Evolutionary conservation across 116 monocot genomes (phyloP).

Genomic region (Cymodocea nodosa): DNA sequence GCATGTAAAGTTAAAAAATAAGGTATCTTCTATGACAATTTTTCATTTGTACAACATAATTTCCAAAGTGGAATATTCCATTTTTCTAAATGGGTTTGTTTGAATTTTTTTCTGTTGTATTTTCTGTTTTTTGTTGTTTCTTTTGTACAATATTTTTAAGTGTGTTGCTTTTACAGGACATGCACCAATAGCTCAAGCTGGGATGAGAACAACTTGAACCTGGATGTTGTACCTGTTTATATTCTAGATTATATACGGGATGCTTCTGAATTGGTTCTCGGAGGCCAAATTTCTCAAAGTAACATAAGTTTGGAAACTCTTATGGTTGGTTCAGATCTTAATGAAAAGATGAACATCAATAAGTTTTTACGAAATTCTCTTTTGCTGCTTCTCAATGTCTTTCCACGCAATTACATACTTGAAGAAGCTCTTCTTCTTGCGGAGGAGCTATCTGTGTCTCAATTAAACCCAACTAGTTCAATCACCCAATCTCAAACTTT

Average conservation of each 20-base stretch:
- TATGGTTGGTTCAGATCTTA: conserved; percentile 20
- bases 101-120: neutral
- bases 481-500: conserved; percentile 58
- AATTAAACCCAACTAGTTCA: conserved; percentile 17
- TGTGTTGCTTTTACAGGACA: conserved; percentile 32
- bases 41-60: too few species aligned
- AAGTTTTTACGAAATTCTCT: conserved; percentile 71
- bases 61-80: neutral
- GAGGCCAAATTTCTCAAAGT: conserved; percentile 9
- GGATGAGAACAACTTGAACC: conserved; percentile 51
- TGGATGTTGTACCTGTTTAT: conserved; percentile 42
- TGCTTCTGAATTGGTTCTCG: conserved; percentile 16
- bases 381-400: conserved; percentile 42
- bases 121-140: conserved; percentile 2
- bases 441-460: conserved; percentile 29
- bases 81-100: neutral
- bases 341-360: conserved; percentile 22
- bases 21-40: too few species aligned
- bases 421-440: conserved; percentile 72
- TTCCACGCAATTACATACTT: conserved; percentile 69
- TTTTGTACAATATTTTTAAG: neutral
- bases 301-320: conserved; percentile 20
- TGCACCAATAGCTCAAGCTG: conserved; percentile 77
- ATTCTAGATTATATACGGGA: conserved; percentile 37
- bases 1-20: too few species aligned